A percentile compares a stretch with the other conserved stretches of the same genome.
These are phyloP conservation scores for Chara braunii DNA, from an alignment of 139 green algal genomes.

Conservation along the genomic window DNA sequence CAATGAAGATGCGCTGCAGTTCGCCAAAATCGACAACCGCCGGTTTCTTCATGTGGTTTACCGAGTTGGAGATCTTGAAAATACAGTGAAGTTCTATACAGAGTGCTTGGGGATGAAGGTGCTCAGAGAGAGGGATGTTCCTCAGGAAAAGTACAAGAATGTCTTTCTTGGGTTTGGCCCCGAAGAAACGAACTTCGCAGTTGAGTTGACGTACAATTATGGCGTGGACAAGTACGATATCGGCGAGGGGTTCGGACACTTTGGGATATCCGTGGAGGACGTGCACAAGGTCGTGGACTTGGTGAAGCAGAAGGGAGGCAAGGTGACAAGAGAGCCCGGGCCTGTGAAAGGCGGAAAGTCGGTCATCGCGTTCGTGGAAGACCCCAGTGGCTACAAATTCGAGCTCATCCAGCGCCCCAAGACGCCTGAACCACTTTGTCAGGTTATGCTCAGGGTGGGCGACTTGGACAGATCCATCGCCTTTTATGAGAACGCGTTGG, in stretches of 20 bases:
- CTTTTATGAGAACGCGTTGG: constrained; percentile 71
- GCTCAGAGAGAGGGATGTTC: constrained; percentile 66
- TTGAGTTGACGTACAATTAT: constrained; percentile 89
- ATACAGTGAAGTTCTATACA: constrained; percentile 59
- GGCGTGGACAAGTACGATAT: constrained; percentile 67
- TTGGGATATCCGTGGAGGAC: constrained; percentile 68
- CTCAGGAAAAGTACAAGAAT: constrained; percentile 73
- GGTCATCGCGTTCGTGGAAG: constrained; percentile 76
- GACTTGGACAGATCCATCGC: constrained; percentile 72
- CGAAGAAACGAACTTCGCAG: constrained; percentile 59
- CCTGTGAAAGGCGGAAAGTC: constrained; percentile 82
- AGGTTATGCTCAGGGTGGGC: constrained; percentile 85
- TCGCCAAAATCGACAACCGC: constrained; percentile 52
- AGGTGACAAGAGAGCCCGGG: constrained; percentile 70
- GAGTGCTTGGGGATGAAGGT: constrained; percentile 52
- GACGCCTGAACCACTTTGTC: constrained; percentile 59
- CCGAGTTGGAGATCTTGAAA: constrained; percentile 62
- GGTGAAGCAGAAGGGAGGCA: constrained; percentile 53
- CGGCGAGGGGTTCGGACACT: constrained; percentile 83
- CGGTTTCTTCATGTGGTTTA: constrained; percentile 79
- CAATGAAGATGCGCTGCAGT: constrained; percentile 12
- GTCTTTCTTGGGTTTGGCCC: constrained; percentile 67
- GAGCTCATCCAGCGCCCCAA: constrained; percentile 66
- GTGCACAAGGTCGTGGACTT: constrained; percentile 45
- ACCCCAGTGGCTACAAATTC: constrained; percentile 62